Evolutionary conservation across 495 filamentous ascomycete genomes (phyloP), one percentile per base, ranked within the genome.

Genomic region (Podospora pseudocomata): DNA sequence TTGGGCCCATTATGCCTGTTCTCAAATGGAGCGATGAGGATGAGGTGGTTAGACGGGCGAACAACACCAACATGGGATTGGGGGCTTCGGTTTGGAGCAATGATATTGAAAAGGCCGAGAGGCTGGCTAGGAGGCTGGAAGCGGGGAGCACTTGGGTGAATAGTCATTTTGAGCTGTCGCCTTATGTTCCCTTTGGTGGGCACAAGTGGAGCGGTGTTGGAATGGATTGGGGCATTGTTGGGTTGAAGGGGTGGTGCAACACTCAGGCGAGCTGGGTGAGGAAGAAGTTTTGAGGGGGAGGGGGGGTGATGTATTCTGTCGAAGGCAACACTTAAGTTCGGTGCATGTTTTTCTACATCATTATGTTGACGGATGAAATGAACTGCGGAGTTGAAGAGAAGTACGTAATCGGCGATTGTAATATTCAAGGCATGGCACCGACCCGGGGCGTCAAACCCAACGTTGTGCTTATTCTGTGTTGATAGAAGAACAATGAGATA

Each of bases 131-230:
- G 7, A 77, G 75, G 65, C 71, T 89, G 16, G 75, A 83, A 64
- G 82, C 84, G 0, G 87, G 86, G 0, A 84, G 69, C 28, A 84
- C 88, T 28, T 89, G 83, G 83, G 82, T 89, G 16, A 88, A 89
- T 73, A 71, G 72, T 4, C 80, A 81, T 55, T 79, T 80, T 55
- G 72, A 76, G 7, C 19, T 73, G 9, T 60, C 60, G 0, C 82
- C 79, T 15, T 76, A 84, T 68, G 80, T 79, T 4, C 78, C 82
- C 5, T 87, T 87, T 71, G 83, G 84, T 9, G 87, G 86, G 0
- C 81, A 83, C 68, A 88, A 88, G 79, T 76, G 83, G 69, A 84
- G 80, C 61, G 87, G 87, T 15, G 78, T 88, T 64, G 87, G 87
- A 1, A 78, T 80, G 65, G 87, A 88, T 44, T 84, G 80, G 80